Evolutionary conservation across 495 filamentous ascomycete species (phyloP).

Genomic region (Pyronema domesticum): DNA sequence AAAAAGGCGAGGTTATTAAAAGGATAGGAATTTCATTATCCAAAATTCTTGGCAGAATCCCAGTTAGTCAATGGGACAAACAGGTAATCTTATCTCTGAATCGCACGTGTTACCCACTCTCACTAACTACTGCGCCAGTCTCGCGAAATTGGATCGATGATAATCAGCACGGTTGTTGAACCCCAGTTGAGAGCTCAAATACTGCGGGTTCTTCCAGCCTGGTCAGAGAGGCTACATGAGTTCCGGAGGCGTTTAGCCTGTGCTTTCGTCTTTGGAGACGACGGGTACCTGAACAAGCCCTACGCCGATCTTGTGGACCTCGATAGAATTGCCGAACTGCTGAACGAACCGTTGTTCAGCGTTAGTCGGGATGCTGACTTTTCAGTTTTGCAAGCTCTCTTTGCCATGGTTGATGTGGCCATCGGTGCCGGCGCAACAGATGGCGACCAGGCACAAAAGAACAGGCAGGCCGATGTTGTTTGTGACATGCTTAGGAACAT

Average conservation of each 20-base stretch:
- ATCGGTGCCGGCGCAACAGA: constrained; percentile 43
- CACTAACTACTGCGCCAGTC: constrained; percentile 30
- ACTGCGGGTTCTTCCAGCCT: constrained; percentile 40
- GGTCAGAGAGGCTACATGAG: constrained; percentile 36
- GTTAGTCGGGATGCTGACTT: constrained; percentile 45
- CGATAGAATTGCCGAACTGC: constrained; percentile 21
- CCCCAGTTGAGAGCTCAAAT: constrained; percentile 39
- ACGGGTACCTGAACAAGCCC: constrained; percentile 29
- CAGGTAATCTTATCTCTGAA: constrained; percentile 1
- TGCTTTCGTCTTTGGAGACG: constrained; percentile 44
- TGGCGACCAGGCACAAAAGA: constrained; percentile 33
- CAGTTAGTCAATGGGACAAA: constrained; percentile 23
- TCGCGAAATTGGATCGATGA: constrained; percentile 33
- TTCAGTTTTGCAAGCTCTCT: constrained; percentile 41
- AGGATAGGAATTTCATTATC: constrained; percentile 33
- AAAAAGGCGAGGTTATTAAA: constrained; percentile 26
- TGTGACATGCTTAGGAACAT: constrained; percentile 44
- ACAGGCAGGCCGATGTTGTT: constrained; percentile 50
- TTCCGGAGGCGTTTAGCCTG: constrained; percentile 58
- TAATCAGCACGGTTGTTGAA: constrained; percentile 35
- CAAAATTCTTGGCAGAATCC: constrained; percentile 27
- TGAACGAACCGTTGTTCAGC: constrained; percentile 33
- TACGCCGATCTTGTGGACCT: constrained; percentile 35
- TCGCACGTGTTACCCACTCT: constrained; percentile 7
- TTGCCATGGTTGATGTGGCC: constrained; percentile 51